Base-by-base conservation (phyloP, 2,329 filamentous ascomycete genomes). In the Pyrenophora teres region DNA sequence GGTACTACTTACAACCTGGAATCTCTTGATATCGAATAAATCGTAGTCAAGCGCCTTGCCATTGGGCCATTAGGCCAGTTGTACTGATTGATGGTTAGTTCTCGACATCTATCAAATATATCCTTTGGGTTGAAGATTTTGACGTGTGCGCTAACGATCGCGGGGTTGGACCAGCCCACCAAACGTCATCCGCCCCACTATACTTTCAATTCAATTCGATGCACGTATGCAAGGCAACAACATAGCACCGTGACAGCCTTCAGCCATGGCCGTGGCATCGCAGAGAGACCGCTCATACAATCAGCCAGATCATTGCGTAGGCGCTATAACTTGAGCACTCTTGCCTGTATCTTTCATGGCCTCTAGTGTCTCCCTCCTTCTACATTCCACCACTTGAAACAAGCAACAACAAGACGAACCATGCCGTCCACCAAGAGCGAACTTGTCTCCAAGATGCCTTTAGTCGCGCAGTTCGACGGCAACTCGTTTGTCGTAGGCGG, bases 11-110 rank as follows among this genome's bases (percentile, higher is more conserved):
- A 50, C 46, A 56, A 56, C 61, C 64, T 68, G 64, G 61, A 66
- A 67, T 68, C 65, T 68, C 63, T 66, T 68, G 65, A 68, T 68
- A 39, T 41, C 54, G 36, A 42, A 43, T 13, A n/a, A 55, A 64
- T 79, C 78, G 78, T 80, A 81, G 78, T 80, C 78, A 80, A 80
- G 76, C 78, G 77, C 78, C 78, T 80, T 80, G 77, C 78, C 78
- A 80, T 80, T 80, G 77, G 78, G 78, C 78, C 78, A 80, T 64
- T 62, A 55, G 62, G 52, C 65, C 65, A 46, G 52, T 57, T 53
- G 30, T 56, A 19, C 13, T 37, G 27, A 10, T 9, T 40, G 35
- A 45, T 62, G 46, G 12, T 33, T 36, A 18, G 10, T 13, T 16
- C 12, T 6, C 0, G 0, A n/a, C 8, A 27, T 25, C 23, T 30